Base-by-base conservation (phyloP, 306 rosid genomes). In the Clitoria ternatea region DNA sequence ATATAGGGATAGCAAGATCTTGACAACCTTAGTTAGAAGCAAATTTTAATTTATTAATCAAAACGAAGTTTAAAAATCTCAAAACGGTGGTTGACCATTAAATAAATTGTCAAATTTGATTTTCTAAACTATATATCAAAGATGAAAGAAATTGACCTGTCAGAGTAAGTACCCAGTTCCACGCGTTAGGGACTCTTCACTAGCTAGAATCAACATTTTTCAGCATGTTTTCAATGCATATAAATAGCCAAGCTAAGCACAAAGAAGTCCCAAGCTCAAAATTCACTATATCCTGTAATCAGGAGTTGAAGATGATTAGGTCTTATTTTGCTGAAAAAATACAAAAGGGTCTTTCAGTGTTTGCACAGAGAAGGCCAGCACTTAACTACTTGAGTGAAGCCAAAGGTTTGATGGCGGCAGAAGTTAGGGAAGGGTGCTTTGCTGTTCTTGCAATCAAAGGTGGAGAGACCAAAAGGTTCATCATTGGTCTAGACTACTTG, bases 391-490 rank as follows among this genome's bases (percentile, higher is more conserved):
- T 40, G 1, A 35, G 22, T 6, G 69, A 74, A 32, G 82, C 61
- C 17, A 61, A 62, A 36, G 39, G n/a, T 7, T 57, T 15, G 39
- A 5, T 42, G 54, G 7, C 54, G 14, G 39, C 23, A 13, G 69
- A 63, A 8, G 39, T 64, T 26, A 64, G 42, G 15, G 55, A 64
- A 64, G 40, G 70, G 10, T 43, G 82, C 44, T 78, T 86, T 68
- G 81, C 72, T 27, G 92, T 84, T 18, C 76, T 82, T 59, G 92
- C 91, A 19, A 75, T 70, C 4, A 72, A 70, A 73, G 86, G 84
- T 48, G 71, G 66, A 66, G 81, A 84, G 61, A 40, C 78, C 57
- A 62, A 73, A 72, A 86, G 96, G 63, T 82, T 89, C 36, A 65
- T 78, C 15, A 42, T 83, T 45, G 79, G 83, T 18, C 59, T 89